phyloP scores from a whole-genome alignment of 345 rosid genomes.

The Citrus cavaleriei region DNA sequence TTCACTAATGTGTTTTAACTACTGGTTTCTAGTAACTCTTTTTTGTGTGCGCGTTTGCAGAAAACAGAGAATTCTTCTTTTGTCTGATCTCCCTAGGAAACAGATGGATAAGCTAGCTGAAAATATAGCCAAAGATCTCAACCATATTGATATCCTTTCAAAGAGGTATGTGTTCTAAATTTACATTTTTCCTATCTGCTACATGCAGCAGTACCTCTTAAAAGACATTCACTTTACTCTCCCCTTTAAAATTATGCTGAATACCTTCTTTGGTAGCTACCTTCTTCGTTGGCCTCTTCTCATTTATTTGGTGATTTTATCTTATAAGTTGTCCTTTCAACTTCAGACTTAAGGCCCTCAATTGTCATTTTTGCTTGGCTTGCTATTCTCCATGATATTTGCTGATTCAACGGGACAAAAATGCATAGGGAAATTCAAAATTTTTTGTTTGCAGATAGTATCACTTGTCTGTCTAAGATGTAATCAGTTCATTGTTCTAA shows the following conservation, averaged over 20 bases:
- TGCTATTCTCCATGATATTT: background rate
- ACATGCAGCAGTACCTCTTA: background rate
- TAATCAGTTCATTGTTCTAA: background rate
- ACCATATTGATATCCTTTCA: slow-evolving; percentile 82
- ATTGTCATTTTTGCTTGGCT: background rate
- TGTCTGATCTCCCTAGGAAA: slow-evolving; percentile 96
- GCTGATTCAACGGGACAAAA: background rate
- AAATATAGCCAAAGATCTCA: slow-evolving; percentile 64
- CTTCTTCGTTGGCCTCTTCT: background rate
- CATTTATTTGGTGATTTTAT: background rate
- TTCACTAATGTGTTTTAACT: background rate
- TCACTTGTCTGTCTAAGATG: background rate
- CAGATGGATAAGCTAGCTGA: slow-evolving; percentile 90
- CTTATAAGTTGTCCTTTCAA: background rate
- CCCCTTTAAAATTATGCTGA: background rate
- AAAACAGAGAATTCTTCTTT: slow-evolving; percentile 90
- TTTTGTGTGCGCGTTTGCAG: slow-evolving; percentile 33
- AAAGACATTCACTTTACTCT: background rate
- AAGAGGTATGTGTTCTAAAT: slow-evolving; percentile 54
- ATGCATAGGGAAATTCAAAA: background rate
- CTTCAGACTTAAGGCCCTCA: background rate
- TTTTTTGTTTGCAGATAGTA: background rate
- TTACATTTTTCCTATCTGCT: background rate
- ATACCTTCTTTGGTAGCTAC: background rate
- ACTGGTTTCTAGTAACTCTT: slow-evolving; percentile 7